phyloP scores from a whole-genome alignment of 2,329 filamentous ascomycete species.

The Cordyceps farinosa region DNA sequence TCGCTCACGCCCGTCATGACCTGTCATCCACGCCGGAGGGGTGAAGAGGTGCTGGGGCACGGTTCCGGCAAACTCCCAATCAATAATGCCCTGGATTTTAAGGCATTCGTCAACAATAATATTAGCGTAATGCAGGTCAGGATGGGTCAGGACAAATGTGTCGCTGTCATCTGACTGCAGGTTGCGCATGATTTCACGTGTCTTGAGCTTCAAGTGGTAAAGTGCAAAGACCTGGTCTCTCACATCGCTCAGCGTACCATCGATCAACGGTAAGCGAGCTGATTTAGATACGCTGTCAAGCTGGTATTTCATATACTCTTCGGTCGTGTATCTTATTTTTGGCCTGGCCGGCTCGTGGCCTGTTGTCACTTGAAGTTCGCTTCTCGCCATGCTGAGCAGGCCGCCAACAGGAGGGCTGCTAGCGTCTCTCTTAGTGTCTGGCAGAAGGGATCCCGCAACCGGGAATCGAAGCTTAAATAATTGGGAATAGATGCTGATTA shows the following conservation, averaged over 20 bases:
- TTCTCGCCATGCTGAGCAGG: background rate
- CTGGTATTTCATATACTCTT: background rate
- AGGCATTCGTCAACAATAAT: slow-evolving; percentile 26
- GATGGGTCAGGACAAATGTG: slow-evolving; percentile 18
- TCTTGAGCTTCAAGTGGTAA: background rate
- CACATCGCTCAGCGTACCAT: background rate
- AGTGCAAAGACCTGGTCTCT: background rate
- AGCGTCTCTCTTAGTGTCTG: background rate
- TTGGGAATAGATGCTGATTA: background rate
- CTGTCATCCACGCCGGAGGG: slow-evolving; percentile 23
- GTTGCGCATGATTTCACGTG: background rate
- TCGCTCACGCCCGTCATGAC: background rate
- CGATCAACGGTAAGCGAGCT: background rate
- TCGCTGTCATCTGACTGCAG: background rate
- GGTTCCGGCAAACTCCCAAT: slow-evolving; percentile 26
- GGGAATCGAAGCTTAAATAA: background rate
- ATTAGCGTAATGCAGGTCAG: slow-evolving; percentile 23
- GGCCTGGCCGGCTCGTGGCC: background rate
- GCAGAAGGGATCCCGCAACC: background rate
- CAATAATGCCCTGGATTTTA: slow-evolving; percentile 25
- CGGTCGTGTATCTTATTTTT: background rate
- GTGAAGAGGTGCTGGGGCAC: slow-evolving; percentile 20
- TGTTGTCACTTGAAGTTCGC: background rate
- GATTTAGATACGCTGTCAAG: background rate
- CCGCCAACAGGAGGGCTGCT: background rate